Evolutionary conservation across 768 basidiomycete species (phyloP).

Genomic region (Ramaria sp.): DNA sequence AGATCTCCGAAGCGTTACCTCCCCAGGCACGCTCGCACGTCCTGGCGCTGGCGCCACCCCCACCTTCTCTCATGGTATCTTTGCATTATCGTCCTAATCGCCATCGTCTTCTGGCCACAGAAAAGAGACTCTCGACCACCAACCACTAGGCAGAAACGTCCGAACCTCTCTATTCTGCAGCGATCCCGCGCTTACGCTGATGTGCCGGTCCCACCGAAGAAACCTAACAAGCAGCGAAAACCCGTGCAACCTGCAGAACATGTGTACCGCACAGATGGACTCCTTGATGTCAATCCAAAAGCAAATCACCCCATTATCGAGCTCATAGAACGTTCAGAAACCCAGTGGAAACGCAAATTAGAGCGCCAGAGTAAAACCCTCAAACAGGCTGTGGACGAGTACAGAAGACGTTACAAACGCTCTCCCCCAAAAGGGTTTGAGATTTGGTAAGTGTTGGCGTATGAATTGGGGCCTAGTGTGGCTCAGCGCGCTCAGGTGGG

Average conservation of each 20-base stretch:
- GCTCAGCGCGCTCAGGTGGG: conserved; percentile 26
- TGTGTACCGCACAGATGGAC: conserved; percentile 20
- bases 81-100: neutral
- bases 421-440: conserved; percentile 35
- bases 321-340: conserved; percentile 28
- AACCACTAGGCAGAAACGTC: too few species aligned
- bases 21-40: too few species aligned
- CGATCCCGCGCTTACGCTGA: neutral
- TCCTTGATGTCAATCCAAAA: conserved; percentile 26
- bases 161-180: too few species aligned
- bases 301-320: conserved; percentile 36
- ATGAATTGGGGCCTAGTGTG: neutral
- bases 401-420: conserved; percentile 27
- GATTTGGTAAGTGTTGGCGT: conserved; percentile 28
- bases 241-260: conserved; percentile 16
- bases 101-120: neutral
- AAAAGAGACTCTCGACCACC: too few species aligned
- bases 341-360: conserved; percentile 29
- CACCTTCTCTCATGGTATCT: neutral
- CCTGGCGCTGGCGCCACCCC: too few species aligned
- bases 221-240: neutral
- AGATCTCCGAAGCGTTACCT: too few species aligned
- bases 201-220: neutral
- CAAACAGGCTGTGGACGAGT: conserved; percentile 29
- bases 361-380: conserved; percentile 27